phyloP scores from a whole-genome alignment of 495 filamentous ascomycete genomes.

The Hyaloscypha finlandica region DNA sequence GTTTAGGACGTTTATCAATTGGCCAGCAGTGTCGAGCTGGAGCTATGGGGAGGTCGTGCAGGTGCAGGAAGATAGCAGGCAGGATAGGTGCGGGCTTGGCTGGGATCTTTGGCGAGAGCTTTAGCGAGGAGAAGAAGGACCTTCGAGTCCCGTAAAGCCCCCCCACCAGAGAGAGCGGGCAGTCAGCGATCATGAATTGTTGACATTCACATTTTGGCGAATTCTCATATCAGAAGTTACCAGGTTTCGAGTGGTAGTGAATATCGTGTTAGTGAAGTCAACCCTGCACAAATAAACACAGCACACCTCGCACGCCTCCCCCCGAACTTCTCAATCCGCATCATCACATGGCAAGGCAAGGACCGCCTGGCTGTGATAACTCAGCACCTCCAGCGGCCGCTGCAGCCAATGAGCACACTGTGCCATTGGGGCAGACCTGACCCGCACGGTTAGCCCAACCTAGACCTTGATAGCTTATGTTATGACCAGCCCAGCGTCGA shows the following conservation, averaged over 20 bases:
- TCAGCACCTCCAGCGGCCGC: not conserved
- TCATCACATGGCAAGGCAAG: not conserved
- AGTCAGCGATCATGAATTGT: not conserved
- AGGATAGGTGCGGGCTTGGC: slow-evolving; percentile 1
- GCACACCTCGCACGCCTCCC: not conserved
- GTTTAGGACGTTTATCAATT: slow-evolving; percentile 12
- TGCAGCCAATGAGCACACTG: slow-evolving; percentile 1
- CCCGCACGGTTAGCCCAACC: slow-evolving; percentile 13
- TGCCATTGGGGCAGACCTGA: slow-evolving; percentile 7
- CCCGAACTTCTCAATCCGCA: slow-evolving; percentile 6
- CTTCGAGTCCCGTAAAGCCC: not conserved
- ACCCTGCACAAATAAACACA: not conserved
- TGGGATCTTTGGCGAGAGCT: slow-evolving; percentile 14
- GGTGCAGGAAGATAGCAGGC: not conserved
- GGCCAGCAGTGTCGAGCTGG: not conserved
- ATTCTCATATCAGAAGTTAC: not conserved
- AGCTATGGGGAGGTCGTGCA: slow-evolving; percentile 2
- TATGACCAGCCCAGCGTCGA: not conserved
- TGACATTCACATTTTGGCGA: not conserved
- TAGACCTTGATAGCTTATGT: slow-evolving; percentile 15
- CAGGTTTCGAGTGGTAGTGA: too few species aligned
- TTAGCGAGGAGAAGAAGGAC: slow-evolving; percentile 20
- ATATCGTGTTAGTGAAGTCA: not conserved
- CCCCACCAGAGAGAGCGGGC: not conserved
- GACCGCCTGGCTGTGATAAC: slow-evolving; percentile 14